These are phyloP conservation scores for Cladochytrium replicatum DNA, from an alignment of 192 early-diverging fungal species.

Conservation along the genomic window DNA sequence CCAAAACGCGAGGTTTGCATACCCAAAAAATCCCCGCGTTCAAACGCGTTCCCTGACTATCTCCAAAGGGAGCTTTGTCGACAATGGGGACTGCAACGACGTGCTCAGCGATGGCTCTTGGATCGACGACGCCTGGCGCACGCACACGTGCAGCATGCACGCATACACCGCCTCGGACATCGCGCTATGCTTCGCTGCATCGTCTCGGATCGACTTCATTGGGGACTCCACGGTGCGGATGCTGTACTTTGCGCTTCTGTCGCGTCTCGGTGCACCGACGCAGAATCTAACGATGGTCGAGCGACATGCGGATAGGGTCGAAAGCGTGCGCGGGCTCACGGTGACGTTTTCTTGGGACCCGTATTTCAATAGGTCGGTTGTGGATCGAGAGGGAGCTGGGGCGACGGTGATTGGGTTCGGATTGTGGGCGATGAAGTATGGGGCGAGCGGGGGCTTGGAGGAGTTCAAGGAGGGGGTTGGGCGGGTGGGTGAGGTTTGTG, in stretches of 20 bases:
- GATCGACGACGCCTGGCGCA: too few species aligned
- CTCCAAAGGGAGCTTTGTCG: too few species aligned
- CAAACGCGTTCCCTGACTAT: too few species aligned
- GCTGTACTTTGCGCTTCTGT: constrained; percentile 44
- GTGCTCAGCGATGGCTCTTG: too few species aligned
- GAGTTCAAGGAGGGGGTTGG: constrained; percentile 36
- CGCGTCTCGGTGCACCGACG: constrained; percentile 29
- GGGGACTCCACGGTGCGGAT: constrained; percentile 61
- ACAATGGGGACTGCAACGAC: too few species aligned
- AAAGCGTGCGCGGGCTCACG: constrained; percentile 14
- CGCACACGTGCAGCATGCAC: too few species aligned
- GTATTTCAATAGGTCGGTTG: constrained; percentile 39
- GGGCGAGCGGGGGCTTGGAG: constrained; percentile 24
- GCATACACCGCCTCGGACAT: too few species aligned
- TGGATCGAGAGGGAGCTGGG: constrained; percentile 13
- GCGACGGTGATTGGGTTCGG: constrained; percentile 42
- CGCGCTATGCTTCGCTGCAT: too few species aligned
- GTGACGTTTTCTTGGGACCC: constrained; percentile 69
- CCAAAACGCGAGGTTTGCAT: too few species aligned
- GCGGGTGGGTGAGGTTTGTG: constrained; percentile 15
- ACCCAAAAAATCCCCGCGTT: too few species aligned
- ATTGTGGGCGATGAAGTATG: constrained; percentile 55
- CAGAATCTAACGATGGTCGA: too few species aligned
- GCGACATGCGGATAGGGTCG: constrained; percentile 31
- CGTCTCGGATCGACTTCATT: constrained; percentile 38